phyloP scores from a whole-genome alignment of 768 basidiomycete species.

The Suillus sp. region DNA sequence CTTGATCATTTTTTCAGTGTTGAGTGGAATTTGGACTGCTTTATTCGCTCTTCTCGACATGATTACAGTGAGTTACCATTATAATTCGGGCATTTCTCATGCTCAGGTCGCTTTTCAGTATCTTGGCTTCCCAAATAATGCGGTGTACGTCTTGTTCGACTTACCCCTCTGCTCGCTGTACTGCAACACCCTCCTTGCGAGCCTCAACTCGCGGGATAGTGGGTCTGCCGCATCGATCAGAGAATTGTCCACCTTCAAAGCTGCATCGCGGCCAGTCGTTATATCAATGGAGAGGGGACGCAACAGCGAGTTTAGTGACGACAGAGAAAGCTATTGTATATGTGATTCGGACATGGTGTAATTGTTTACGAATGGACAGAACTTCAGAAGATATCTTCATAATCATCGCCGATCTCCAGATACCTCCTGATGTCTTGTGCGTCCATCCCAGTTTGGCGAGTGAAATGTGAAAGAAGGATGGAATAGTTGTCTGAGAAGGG shows the following conservation, averaged over 20 bases:
- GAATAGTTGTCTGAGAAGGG: conserved; percentile 63
- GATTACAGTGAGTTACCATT: neutral
- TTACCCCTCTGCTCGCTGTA: conserved; percentile 37
- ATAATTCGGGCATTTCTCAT: neutral
- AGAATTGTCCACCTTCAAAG: conserved; percentile 1
- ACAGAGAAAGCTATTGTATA: neutral
- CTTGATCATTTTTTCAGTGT: neutral
- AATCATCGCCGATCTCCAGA: conserved; percentile 69
- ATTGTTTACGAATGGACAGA: neutral
- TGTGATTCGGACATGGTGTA: neutral
- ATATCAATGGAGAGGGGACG: neutral
- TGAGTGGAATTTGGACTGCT: conserved; percentile 3
- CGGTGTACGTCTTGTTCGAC: conserved; percentile 28
- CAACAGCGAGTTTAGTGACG: neutral
- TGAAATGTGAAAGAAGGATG: conserved; percentile 65
- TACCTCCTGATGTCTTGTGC: conserved; percentile 65
- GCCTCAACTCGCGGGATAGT: conserved; percentile 29
- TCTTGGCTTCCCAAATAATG: conserved; percentile 22
- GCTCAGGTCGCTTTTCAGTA: neutral
- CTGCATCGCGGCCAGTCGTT: neutral
- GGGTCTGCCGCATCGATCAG: neutral
- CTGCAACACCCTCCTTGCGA: conserved; percentile 35
- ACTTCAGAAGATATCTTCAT: conserved; percentile 66
- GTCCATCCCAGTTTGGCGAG: conserved; percentile 59
- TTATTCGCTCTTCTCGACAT: conserved; percentile 5